Evolutionary conservation across 345 rosid genomes (phyloP), one percentile per base, ranked within the genome.

Genomic region (Luvunga scandens): DNA sequence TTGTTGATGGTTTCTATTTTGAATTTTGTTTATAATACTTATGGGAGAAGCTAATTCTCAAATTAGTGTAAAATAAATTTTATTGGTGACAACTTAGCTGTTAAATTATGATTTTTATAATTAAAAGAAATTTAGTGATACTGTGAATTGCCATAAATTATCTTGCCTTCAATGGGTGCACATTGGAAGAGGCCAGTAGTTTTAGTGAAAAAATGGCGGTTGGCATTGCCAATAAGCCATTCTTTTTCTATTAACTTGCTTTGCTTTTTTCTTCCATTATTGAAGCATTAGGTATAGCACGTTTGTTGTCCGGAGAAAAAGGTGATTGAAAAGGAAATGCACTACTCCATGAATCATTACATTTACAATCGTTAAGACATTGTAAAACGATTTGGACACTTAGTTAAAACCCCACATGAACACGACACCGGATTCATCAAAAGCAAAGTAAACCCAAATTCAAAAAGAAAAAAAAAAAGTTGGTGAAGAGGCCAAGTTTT

Each of bases 221-320:
- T 73, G 34, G 66, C 24, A 38, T 59, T 33, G 12, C 42, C 18
- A 30, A 7, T 31, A 4, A 30, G 5, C 25, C 45, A 34, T 33
- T 22, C 72, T 39, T 39, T n/a, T 68, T 39, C 9, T 27, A 69
- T 19, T 10, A 24, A 19, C 38, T 62, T 34, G 68, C 27, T 30
- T 8, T 21, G 56, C 64, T 21, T 61, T 66, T 79, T 63, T 9
- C 30, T 22, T 75, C 60, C 63, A 79, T 77, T 66, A 77, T 79
- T 84, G 80, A 79, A 80, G 77, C 27, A 30, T 24, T 70, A 68
- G 66, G 75, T 55, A 34, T 4, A 30, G 33, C 79, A 70, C 78
- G 62, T 75, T 63, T 77, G 72, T 38, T 62, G 53, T 71, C 75
- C 66, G 48, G 64, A 45, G 30, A 74, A 42, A 73, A 76, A 59